Evolutionary conservation across 78 protist genomes (phyloP), one percentile per base, ranked within the genome.

Genomic region (Dictyostelium brefeldianum): DNA sequence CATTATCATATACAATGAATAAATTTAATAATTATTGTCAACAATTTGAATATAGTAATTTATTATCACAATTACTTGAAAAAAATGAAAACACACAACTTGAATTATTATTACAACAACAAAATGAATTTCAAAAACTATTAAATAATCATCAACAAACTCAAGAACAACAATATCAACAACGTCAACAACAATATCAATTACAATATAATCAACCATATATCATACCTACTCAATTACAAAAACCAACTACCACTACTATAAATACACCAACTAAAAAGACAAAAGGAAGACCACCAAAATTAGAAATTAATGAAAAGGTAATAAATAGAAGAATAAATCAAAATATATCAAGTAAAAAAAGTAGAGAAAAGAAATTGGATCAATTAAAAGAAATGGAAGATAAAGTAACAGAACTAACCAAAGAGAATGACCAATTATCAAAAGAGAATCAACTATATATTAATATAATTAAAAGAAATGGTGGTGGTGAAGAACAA

Each of bases 311-410:
- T 57, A n/a, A n/a, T 57, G 17, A 57, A 3, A 57, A n/a, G 43
- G 2, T 22, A 57, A 57, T 22, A 57, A 57, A 4, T 9, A n/a
- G 5, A n/a, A 57, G 8, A 57, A 57, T 57, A 20, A 57, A 62
- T 62, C 70, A 62, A 62, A 62, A 14, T 11, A 36, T 25, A 25
- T 62, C 70, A 62, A 62, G 70, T 62, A 62, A 62, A 25, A 62
- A n/a, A 25, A 25, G 22, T 62, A 62, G 70, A 62, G 70, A 62
- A 62, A 62, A 36, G 27, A 62, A 62, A 59, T 25, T 25, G 27
- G 70, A 62, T 25, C 27, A 62, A 25, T 25, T 62, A 25, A 62
- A 62, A 62, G 70, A 62, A 0, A 62, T 62, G 22, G 70, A 62
- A 62, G 7, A 2, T 62, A 62, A 25, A 62, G 11, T 62, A 22